These are phyloP conservation scores for Kodamaea alishanica DNA, from an alignment of 1,139 yeast genomes.

Conservation along the genomic window DNA sequence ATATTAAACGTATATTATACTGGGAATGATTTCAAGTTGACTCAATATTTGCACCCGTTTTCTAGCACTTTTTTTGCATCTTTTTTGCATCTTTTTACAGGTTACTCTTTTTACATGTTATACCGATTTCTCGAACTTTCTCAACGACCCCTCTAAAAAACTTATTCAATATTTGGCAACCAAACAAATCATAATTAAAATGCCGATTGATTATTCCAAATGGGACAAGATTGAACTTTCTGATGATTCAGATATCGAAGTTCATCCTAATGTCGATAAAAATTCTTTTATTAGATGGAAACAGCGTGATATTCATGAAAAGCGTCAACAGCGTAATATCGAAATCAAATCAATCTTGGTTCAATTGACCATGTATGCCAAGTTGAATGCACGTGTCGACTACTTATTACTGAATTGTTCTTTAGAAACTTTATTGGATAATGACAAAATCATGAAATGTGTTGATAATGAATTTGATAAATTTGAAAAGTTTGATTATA, in stretches of 20 bases:
- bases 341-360: slow-evolving; percentile 74
- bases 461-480: slow-evolving; percentile 53
- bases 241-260: slow-evolving; percentile 95
- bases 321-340: slow-evolving; percentile 72
- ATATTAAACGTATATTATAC: no score
- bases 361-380: slow-evolving; percentile 72
- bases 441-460: slow-evolving; percentile 36
- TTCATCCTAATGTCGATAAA: slow-evolving; percentile 97
- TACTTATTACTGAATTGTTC: slow-evolving; percentile 43
- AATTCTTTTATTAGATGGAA: slow-evolving; percentile 91
- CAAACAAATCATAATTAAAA: slow-evolving; percentile 16
- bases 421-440: slow-evolving; percentile 42
- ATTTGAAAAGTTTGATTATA: slow-evolving; percentile 49
- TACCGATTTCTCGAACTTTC: not conserved
- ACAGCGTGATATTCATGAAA: slow-evolving; percentile 94
- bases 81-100: not conserved
- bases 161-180: not conserved
- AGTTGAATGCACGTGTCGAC: slow-evolving; percentile 71
- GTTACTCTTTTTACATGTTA: not conserved
- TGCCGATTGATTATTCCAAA: slow-evolving; percentile 90
- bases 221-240: slow-evolving; percentile 97
- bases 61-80: not conserved
- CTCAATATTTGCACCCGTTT: slow-evolving; percentile 1
- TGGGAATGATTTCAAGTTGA: not conserved
- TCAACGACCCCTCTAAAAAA: not conserved